These are phyloP conservation scores for Termitomyces sp. DNA, from an alignment of 768 basidiomycete genomes.

Conservation along the genomic window DNA sequence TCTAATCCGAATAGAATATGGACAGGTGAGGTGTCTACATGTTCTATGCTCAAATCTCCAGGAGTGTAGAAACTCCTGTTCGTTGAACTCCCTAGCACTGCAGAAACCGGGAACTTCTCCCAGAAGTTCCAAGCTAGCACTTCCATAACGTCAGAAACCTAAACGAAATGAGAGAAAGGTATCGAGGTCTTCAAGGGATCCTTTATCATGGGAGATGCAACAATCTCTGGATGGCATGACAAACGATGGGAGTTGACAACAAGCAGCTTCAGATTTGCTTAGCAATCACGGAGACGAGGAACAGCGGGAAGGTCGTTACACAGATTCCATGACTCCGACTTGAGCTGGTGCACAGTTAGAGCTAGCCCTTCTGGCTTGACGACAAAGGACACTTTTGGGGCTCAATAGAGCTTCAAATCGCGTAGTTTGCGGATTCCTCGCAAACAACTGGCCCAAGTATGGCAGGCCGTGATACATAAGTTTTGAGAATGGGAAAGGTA, in stretches of 20 bases:
- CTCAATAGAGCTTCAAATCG: conserved; percentile 16
- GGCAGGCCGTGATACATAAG: conserved; percentile 15
- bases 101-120: conserved; percentile 4
- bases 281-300: conserved; percentile 11
- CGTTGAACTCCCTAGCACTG: background rate
- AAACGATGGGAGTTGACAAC: conserved; percentile 17
- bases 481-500: conserved; percentile 10
- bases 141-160: conserved; percentile 3
- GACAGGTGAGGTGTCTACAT: conserved; percentile 4
- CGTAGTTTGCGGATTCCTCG: conserved; percentile 8
- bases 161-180: conserved; percentile 5
- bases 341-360: conserved; percentile 8
- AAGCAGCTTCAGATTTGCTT: conserved; percentile 10
- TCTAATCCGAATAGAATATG: background rate
- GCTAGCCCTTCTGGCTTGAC: conserved; percentile 5
- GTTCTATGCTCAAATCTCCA: conserved; percentile 6
- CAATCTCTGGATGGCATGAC: conserved; percentile 14
- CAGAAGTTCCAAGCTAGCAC: background rate
- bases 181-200: conserved; percentile 5
- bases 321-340: conserved; percentile 10
- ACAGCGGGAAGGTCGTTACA: conserved; percentile 9
- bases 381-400: conserved; percentile 12
- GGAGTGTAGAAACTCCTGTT: background rate
- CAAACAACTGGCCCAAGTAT: conserved; percentile 8
- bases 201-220: conserved; percentile 1